Evolutionary conservation across 1,284 basidiomycete genomes (phyloP), one percentile per base, ranked within the genome.

Genomic region (Kalmanozyma brasiliensis): DNA sequence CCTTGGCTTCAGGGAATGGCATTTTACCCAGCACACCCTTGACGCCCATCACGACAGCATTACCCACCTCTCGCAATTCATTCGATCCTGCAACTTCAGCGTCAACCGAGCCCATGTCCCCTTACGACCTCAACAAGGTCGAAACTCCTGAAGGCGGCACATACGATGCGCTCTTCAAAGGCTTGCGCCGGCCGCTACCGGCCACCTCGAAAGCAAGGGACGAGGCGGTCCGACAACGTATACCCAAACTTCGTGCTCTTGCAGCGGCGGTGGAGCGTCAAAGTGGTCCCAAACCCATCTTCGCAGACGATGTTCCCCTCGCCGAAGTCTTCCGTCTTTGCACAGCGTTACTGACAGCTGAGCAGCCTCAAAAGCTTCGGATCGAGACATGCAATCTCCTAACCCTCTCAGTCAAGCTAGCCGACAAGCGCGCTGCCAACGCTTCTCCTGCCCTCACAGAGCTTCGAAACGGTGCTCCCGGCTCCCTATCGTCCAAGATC

Each of bases 401-500:
- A 22, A 71, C 67, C 1, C 30, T 66, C 22, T 62, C 66, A 1
- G 67, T 77, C 42, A 58, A 70, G 38, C 67, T 75, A 1, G 72
- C 73, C 16, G 73, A 76, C 23, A 48, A 58, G 24, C 53, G 70
- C 20, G 62, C 73, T n/a, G 59, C 62, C 26, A 57, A 41, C 8
- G 74, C 67, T 4, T 72, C 72, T 19, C 59, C 52, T 5, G 73
- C 74, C 9, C 44, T 74, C 24, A 63, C 61, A 10, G 74, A 76
- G 45, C 66, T 69, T 17, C 53, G 74, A 37, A 76, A 72, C 41
- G 74, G 73, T 8, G 74, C 74, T 22, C 74, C 74, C 4, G 74
- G 74, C 26, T 76, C 74, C 1, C 66, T 75, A 33, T 76, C 74
- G 5, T 74, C 72, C 40, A 74, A 74, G 20, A 59, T 66, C 9